A percentile compares a stretch with the other conserved stretches of the same genome.
These are phyloP conservation scores for Anthostomella pinea DNA, from an alignment of 2,329 filamentous ascomycete genomes.

Conservation along the genomic window DNA sequence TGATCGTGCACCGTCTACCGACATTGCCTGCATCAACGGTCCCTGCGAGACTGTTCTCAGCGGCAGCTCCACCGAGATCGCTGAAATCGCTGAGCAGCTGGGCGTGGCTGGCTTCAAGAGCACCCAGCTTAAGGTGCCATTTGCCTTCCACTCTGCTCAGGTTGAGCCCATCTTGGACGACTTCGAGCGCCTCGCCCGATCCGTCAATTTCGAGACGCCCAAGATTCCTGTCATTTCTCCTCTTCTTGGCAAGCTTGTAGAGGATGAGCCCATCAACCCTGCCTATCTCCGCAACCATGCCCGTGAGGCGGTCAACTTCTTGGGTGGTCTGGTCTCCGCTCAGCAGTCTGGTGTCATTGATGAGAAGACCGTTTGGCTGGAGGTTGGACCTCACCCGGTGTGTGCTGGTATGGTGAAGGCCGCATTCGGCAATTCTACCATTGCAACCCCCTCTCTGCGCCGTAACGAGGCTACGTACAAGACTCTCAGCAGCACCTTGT, in stretches of 20 bases:
- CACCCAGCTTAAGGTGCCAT: conserved; percentile 62
- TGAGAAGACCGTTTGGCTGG: conserved; percentile 67
- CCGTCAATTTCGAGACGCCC: conserved; percentile 54
- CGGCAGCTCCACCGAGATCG: conserved; percentile 41
- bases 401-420: conserved; percentile 67
- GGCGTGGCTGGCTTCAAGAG: conserved; percentile 54
- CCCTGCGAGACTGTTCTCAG: conserved; percentile 73
- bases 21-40: conserved; percentile 72
- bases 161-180: conserved; percentile 61
- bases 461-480: conserved; percentile 63
- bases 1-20: conserved; percentile 38
- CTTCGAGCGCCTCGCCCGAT: conserved; percentile 53
- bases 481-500: conserved; percentile 57
- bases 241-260: conserved; percentile 59
- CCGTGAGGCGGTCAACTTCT: conserved; percentile 68
- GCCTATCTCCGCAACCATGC: conserved; percentile 64
- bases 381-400: conserved; percentile 72
- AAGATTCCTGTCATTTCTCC: conserved; percentile 65
- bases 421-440: conserved; percentile 52
- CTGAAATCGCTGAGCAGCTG: conserved; percentile 39
- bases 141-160: conserved; percentile 65
- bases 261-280: conserved; percentile 54
- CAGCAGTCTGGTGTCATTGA: conserved; percentile 58
- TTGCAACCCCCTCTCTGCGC: conserved; percentile 58
- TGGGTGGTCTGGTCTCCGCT: conserved; percentile 57